Evolutionary conservation across 345 rosid species (phyloP), one percentile per base, ranked within the genome.

Genomic region (Boechera retrofracta): DNA sequence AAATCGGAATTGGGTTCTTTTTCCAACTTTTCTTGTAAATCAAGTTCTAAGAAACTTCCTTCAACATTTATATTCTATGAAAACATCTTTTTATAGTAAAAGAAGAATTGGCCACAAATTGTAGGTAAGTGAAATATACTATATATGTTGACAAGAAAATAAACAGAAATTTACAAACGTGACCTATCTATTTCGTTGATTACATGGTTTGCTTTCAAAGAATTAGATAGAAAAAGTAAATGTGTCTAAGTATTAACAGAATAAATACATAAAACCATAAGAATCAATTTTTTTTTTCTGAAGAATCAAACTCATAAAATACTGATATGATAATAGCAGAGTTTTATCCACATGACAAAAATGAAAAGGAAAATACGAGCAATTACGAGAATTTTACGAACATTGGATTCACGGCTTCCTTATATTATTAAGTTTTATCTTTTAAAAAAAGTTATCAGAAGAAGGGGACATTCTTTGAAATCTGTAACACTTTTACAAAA

Each of bases 1-100:
- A 76, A 77, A 36, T 29, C 58, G 47, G 63, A 77, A 47, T 71
- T 64, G 80, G 71, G 62, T 71, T 77, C 61, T 28, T 59, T 49
- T 32, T 52, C 48, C 32, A 45, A 29, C 24, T 18, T 69, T 24
- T 45, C 55, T 31, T 61, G 31, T 7, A 53, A 44, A 53, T 3
- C 41, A 62, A 44, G 4, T 35, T 55, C 54, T 36, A 35, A 36
- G 72, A 77, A 71, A 64, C 47, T 71, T 77, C 67, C 72, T 77
- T 71, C 58, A 13, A 8, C 69, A 10, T 52, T 41, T 41, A 10
- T 75, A 75, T 47, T 47, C 9, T 48, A 75, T 32, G 49, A 11
- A 75, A 59, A 11, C 39, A 29, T 58, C 15, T 33, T 55, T 67
- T 58, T 18, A 59, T 75, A 49, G 60, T 64, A 5, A 65, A 64